Percentiles rank a stretch among this genome's conserved stretches.
phyloP scores from a whole-genome alignment of 129 eudicot species.

The Kitagawia praeruptora region DNA sequence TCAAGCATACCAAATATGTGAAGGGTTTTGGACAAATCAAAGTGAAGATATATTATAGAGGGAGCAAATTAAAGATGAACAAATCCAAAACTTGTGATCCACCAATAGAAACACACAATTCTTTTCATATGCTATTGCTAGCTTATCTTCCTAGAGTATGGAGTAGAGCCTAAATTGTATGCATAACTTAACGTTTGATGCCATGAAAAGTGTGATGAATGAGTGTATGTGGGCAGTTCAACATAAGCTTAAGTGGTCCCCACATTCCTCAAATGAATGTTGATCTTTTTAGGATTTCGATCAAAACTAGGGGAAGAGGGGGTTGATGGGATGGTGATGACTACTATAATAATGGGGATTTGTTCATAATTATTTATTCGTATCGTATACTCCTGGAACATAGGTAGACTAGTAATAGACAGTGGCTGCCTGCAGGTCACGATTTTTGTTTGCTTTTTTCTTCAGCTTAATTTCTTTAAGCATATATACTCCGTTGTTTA shows the following conservation, averaged over 20 bases:
- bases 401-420: not conserved
- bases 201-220: not conserved
- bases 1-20: not conserved
- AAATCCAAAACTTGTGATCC: constrained; percentile 17
- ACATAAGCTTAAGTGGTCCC: not conserved
- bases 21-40: constrained; percentile 6
- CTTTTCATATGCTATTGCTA: not conserved
- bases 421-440: not conserved
- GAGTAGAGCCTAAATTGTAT: not conserved
- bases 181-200: not conserved
- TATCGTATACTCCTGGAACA: no score
- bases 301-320: not conserved
- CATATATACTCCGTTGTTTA: no score
- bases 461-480: no score
- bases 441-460: no score
- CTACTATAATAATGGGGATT: not conserved
- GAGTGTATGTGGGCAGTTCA: not conserved
- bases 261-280: not conserved
- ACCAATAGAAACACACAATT: constrained; percentile 11
- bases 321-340: not conserved
- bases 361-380: not conserved
- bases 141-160: not conserved
- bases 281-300: not conserved
- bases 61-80: not conserved
- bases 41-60: not conserved